Evolutionary conservation across 148 eudicot genomes (phyloP), one percentile per base, ranked within the genome.

Genomic region (Persicaria tinctoria): DNA sequence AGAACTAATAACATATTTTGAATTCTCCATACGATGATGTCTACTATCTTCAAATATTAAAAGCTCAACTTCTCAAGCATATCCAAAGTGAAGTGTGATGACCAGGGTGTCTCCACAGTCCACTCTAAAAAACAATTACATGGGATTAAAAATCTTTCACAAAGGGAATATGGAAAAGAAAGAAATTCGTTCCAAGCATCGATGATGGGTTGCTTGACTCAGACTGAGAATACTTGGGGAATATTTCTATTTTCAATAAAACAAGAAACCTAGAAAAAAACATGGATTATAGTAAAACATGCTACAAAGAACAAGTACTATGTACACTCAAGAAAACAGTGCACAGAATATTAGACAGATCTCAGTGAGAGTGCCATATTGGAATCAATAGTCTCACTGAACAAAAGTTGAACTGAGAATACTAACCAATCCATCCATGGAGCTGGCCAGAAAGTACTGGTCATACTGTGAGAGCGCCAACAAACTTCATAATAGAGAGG

Each of bases 361-460:
- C 70, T 38, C 70, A 32, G 48, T 13, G 13, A 44, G 12, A 38
- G 70, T 16, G 44, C 44, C 70, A 66, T 66, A 66, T 66, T 38
- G 47, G 46, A 66, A 66, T 13, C 4, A 47, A 66, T 4, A 63
- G 45, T 44, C 70, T 66, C 48, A 66, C 48, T 38, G 45, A 27
- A 27, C 45, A 38, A 4, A 27, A 27, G 23, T 3, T 38, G 46
- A 63, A 45, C 14, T 32, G 18, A 38, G 48, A 44, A 41, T 18
- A 85, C 91, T 85, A 47, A 86, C 92, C 76, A 80, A 83, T 81
- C 92, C 93, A 83, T 89, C 93, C 90, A 89, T 85, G 72, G 93
- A 87, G 85, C 93, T 89, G 18, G 87, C 88, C 79, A 87, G 45
- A 68, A 87, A 89, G 78, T 85, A 87, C 76, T 81, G 90, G 70